Evolutionary conservation across 345 rosid genomes (phyloP).

Genomic region (Sisymbrium altissimum): DNA sequence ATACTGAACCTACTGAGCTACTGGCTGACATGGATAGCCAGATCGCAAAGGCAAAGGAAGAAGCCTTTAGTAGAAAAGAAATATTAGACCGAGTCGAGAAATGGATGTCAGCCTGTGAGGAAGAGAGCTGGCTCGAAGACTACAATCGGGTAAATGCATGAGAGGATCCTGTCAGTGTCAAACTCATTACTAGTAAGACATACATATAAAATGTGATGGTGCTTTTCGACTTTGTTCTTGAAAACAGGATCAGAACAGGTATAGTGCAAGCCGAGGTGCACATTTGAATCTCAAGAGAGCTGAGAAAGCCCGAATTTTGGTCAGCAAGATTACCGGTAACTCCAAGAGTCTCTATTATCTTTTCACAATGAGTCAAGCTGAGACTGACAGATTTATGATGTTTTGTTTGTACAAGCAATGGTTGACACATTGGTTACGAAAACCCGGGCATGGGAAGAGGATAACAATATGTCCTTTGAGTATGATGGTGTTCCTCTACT

Average conservation of each 20-base stretch:
- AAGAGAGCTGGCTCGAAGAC: slow-evolving; percentile 99
- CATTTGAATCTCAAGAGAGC: slow-evolving; percentile 99
- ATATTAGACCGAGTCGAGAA: slow-evolving; percentile 94
- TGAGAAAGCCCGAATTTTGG: slow-evolving; percentile 84
- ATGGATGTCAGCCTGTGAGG: slow-evolving; percentile 99
- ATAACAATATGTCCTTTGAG: slow-evolving; percentile 51
- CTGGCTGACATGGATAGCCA: slow-evolving; percentile 89
- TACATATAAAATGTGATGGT: neutral
- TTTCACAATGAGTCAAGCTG: neutral
- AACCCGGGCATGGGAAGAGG: slow-evolving; percentile 90
- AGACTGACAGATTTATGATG: slow-evolving; percentile 5
- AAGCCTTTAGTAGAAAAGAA: slow-evolving; percentile 86
- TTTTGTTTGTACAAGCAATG: slow-evolving; percentile 45
- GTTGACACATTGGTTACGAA: slow-evolving; percentile 85
- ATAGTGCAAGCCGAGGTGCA: slow-evolving; percentile 92
- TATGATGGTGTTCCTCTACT: slow-evolving; percentile 94
- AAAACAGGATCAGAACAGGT: slow-evolving; percentile 92
- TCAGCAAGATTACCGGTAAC: slow-evolving; percentile 89
- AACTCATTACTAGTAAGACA: neutral
- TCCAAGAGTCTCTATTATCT: neutral
- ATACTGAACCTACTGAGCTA: slow-evolving; percentile 81
- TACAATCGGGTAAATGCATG: slow-evolving; percentile 60
- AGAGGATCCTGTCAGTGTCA: neutral
- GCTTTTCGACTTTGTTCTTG: slow-evolving; percentile 12
- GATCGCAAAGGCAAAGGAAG: slow-evolving; percentile 81